phyloP scores from a whole-genome alignment of 768 basidiomycete genomes.

The Mycena metata region DNA sequence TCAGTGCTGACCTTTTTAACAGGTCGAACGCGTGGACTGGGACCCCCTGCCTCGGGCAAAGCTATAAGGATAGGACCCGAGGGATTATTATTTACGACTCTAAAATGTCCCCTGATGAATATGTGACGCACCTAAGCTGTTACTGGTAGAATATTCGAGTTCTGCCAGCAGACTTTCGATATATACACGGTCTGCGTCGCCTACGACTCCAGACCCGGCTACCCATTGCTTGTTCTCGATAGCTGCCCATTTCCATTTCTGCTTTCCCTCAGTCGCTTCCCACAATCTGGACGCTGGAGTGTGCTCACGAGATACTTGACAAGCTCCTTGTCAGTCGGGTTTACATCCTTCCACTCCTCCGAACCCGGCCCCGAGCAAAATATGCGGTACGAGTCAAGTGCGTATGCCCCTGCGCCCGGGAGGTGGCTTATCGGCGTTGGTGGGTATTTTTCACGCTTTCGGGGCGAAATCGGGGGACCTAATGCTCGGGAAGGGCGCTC shows the following conservation, averaged over 20 bases:
- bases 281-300: background rate
- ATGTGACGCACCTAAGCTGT: constrained; percentile 8
- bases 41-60: constrained; percentile 54
- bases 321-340: constrained; percentile 79
- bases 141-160: constrained; percentile 42
- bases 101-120: background rate
- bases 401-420: constrained; percentile 78
- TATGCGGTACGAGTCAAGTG: constrained; percentile 82
- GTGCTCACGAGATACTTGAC: constrained; percentile 71
- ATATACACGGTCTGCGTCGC: constrained; percentile 53
- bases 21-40: constrained; percentile 81
- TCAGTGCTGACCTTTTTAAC: constrained; percentile 6
- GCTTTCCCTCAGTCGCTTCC: background rate
- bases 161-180: constrained; percentile 56
- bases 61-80: constrained; percentile 7
- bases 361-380: constrained; percentile 62
- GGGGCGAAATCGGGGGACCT: constrained; percentile 31
- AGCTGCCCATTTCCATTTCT: constrained; percentile 84
- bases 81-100: background rate
- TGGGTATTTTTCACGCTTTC: constrained; percentile 53
- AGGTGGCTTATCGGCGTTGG: constrained; percentile 67
- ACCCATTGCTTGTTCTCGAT: constrained; percentile 66
- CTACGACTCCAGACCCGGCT: constrained; percentile 57
- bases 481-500: constrained; percentile 48
- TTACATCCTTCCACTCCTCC: constrained; percentile 73